A percentile compares a stretch with the other conserved stretches of the same genome.
These are phyloP conservation scores for Silene coronaria DNA, from an alignment of 179 eudicot species.

Conservation along the genomic window DNA sequence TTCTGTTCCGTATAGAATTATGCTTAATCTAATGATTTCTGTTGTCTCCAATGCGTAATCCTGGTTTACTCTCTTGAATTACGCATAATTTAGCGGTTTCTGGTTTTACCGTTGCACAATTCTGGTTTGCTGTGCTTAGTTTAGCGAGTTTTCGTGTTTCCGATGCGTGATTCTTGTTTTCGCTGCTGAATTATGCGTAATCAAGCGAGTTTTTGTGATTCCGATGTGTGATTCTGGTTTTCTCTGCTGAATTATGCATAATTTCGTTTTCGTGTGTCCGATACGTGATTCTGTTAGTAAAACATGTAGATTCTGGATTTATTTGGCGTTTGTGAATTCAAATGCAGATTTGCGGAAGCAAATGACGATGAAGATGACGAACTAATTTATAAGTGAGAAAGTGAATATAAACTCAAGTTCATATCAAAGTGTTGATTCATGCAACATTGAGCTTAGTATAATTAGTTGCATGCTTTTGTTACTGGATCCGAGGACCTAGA, in stretches of 20 bases:
- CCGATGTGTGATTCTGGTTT: neutral
- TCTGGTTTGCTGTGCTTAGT: neutral
- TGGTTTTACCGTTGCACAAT: neutral
- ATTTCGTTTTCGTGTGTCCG: too few species aligned
- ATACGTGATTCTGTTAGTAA: too few species aligned
- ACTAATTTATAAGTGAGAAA: too few species aligned
- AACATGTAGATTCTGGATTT: constrained; percentile 1
- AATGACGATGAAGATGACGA: neutral
- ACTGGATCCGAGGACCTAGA: neutral
- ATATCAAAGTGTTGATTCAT: neutral
- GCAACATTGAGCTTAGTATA: neutral
- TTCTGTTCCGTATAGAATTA: too few species aligned
- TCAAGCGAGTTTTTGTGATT: neutral
- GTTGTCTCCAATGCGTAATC: too few species aligned
- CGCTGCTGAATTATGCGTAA: neutral
- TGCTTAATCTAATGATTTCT: too few species aligned
- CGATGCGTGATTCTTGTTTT: too few species aligned
- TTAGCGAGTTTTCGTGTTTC: too few species aligned
- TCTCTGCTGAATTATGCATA: too few species aligned
- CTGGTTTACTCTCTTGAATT: too few species aligned
- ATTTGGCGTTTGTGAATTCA: neutral
- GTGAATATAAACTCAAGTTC: neutral
- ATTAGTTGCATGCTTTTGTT: neutral
- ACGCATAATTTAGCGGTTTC: neutral
- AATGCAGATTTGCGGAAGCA: constrained; percentile 6